A percentile compares a stretch with the other conserved stretches of the same genome.
phyloP scores from a whole-genome alignment of 176 grass and related monocot genomes.

The Metroxylon sagu region DNA sequence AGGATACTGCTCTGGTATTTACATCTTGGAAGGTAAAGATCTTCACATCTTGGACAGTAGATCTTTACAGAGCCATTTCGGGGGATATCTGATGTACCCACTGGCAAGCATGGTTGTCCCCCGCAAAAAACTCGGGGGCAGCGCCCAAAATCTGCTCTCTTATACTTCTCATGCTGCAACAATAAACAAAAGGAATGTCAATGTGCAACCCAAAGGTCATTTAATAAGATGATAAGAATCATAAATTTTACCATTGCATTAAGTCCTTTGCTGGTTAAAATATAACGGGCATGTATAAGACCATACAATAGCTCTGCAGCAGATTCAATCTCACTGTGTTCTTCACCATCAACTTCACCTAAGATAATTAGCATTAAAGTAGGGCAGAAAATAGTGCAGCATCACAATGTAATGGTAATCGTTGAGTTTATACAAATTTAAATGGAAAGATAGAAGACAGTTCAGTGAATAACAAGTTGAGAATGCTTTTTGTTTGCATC shows the following conservation, averaged over 20 bases:
- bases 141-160: constrained; percentile 15
- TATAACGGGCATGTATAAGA: constrained; percentile 23
- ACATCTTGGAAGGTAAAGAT: constrained; percentile 21
- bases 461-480: no score
- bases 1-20: constrained; percentile 24
- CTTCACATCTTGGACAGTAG: constrained; percentile 20
- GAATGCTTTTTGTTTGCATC: no score
- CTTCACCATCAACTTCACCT: constrained; percentile 12
- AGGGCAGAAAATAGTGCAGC: no score
- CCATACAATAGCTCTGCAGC: constrained; percentile 19
- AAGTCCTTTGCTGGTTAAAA: constrained; percentile 13
- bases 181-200: neutral
- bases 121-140: constrained; percentile 19
- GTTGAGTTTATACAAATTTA: no score
- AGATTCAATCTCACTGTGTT: constrained; percentile 16
- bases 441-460: no score
- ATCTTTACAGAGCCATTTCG: constrained; percentile 15
- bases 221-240: no score
- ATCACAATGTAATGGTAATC: no score
- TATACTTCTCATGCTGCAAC: constrained; percentile 18
- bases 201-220: no score
- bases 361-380: no score
- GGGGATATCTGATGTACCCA: constrained; percentile 18
- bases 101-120: constrained; percentile 18
- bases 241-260: constrained; percentile 7